phyloP scores from a whole-genome alignment of 2,329 filamentous ascomycete species.

The Paradendryphiella salina region DNA sequence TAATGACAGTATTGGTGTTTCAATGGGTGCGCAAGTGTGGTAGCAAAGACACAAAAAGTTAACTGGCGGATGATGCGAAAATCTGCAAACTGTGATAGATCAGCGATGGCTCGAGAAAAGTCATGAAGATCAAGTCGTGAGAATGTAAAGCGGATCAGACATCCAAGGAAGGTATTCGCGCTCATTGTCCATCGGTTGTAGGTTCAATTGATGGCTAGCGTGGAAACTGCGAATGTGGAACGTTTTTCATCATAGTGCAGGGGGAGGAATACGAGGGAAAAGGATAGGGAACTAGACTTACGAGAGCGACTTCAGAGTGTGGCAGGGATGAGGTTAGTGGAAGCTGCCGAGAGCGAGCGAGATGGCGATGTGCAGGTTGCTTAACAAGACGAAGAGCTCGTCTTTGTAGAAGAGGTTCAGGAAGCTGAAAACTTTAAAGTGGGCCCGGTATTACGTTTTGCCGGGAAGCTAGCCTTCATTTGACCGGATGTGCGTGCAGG shows the following conservation, averaged over 20 bases:
- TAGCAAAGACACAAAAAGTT: too few relatives aligned
- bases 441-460: constrained; percentile 6
- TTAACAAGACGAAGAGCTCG: constrained; percentile 3
- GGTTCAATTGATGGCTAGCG: constrained; percentile 71
- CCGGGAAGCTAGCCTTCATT: background rate
- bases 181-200: constrained; percentile 67
- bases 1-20: too few relatives aligned
- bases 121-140: background rate
- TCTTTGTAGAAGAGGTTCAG: constrained; percentile 3
- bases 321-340: background rate
- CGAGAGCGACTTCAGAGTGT: background rate
- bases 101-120: constrained; percentile 4
- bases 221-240: constrained; percentile 88
- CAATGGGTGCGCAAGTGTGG: too few relatives aligned
- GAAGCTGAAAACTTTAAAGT: constrained; percentile 13
- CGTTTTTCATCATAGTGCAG: constrained; percentile 66
- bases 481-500: too few relatives aligned
- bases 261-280: background rate
- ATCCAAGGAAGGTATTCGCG: constrained; percentile 72
- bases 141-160: constrained; percentile 58
- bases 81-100: constrained; percentile 7
- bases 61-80: constrained; percentile 1
- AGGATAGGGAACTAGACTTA: constrained; percentile 4
- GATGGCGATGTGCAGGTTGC: background rate
- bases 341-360: background rate